Percentiles rank a stretch among this genome's conserved stretches.
Evolutionary conservation across 202 grass and related monocot genomes (phyloP).

Genomic region (Schoenoplectus tabernaemontani): DNA sequence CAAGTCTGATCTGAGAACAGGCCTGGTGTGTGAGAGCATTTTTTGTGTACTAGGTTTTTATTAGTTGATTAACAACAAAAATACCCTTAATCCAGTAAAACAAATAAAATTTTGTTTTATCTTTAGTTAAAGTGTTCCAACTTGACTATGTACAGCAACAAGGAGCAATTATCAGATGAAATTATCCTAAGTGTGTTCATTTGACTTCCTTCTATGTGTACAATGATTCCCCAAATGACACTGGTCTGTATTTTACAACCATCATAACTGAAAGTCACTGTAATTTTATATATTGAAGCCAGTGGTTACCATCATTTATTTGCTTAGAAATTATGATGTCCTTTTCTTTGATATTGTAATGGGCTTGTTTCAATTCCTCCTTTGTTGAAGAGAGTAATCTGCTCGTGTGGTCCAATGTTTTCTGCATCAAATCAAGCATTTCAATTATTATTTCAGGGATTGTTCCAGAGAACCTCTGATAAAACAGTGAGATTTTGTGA

Average conservation of each 20-base stretch:
- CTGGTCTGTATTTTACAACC: background rate
- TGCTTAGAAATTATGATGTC: slow-evolving; percentile 86
- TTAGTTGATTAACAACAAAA: background rate
- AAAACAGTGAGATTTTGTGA: too few relatives aligned
- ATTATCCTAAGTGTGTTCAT: background rate
- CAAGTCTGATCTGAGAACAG: slow-evolving; percentile 69
- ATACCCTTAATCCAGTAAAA: background rate
- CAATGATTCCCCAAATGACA: background rate
- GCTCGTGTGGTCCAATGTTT: slow-evolving; percentile 74
- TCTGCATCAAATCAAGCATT: slow-evolving; percentile 36
- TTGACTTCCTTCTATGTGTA: background rate
- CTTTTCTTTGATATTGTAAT: slow-evolving; percentile 76
- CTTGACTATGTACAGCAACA: background rate
- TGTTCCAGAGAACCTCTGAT: too few relatives aligned
- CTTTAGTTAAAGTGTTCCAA: background rate
- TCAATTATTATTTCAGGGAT: too few relatives aligned
- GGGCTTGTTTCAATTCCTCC: slow-evolving; percentile 74
- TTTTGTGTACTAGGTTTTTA: slow-evolving; percentile 32
- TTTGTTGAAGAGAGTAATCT: slow-evolving; percentile 55
- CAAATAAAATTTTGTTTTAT: background rate
- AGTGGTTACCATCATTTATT: slow-evolving; percentile 74
- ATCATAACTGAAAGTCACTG: background rate
- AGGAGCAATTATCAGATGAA: background rate
- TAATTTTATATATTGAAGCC: background rate
- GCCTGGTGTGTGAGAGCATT: slow-evolving; percentile 88